phyloP scores from a whole-genome alignment of 2,329 filamentous ascomycete species.

The Beauveria varroae region DNA sequence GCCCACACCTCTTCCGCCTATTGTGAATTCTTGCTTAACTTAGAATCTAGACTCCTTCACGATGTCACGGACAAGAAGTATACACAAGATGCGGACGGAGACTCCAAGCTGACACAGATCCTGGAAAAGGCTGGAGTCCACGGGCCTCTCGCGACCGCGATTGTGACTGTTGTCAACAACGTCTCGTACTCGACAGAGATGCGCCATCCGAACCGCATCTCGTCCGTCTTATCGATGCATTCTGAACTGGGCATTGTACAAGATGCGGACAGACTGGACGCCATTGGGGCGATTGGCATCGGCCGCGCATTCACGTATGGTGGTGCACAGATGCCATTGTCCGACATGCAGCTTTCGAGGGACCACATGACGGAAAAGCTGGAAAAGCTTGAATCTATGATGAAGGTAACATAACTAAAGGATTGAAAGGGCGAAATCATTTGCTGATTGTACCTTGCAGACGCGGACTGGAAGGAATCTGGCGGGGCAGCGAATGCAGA shows the following conservation, averaged over 20 bases:
- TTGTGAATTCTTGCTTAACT: background rate
- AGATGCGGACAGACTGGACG: slow-evolving; percentile 85
- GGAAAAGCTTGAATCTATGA: slow-evolving; percentile 53
- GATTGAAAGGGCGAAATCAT: background rate
- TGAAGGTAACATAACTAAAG: slow-evolving; percentile 35
- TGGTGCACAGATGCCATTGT: slow-evolving; percentile 51
- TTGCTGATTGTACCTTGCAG: slow-evolving; percentile 12
- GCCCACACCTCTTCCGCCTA: background rate
- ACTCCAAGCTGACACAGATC: slow-evolving; percentile 47
- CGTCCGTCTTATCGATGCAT: slow-evolving; percentile 49
- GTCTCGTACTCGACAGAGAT: slow-evolving; percentile 74
- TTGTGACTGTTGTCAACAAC: slow-evolving; percentile 65
- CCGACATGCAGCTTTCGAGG: slow-evolving; percentile 52
- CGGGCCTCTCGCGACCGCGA: slow-evolving; percentile 49
- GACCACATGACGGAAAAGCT: slow-evolving; percentile 74
- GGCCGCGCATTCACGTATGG: slow-evolving; percentile 59
- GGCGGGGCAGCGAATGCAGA: slow-evolving; percentile 45
- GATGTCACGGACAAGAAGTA: slow-evolving; percentile 92
- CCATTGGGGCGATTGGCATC: slow-evolving; percentile 80
- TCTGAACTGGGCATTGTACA: slow-evolving; percentile 69
- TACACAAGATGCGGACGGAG: slow-evolving; percentile 48
- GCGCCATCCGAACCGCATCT: slow-evolving; percentile 53
- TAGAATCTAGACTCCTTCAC: slow-evolving; percentile 64
- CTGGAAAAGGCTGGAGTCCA: slow-evolving; percentile 50
- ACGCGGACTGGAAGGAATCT: slow-evolving; percentile 46